Conservation (phyloP, 371 early-diverging fungal species). For the Circinella minor region DNA sequence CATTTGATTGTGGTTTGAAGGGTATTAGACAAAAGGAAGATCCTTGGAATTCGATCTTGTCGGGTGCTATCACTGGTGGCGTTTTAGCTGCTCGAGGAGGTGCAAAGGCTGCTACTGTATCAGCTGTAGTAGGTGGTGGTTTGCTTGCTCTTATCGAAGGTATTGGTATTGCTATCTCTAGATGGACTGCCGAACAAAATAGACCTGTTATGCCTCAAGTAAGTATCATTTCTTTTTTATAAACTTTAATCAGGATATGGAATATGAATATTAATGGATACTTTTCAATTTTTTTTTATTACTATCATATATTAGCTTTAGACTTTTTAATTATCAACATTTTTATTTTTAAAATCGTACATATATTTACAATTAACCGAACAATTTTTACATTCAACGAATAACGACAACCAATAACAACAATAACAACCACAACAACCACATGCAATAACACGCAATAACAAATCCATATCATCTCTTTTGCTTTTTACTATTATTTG, state of each 20-base stretch:
- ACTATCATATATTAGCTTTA: not conserved
- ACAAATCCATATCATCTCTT: not conserved
- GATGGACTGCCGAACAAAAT: conserved; percentile 61
- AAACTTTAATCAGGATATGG: no score
- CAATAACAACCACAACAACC: not conserved
- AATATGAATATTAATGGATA: no score
- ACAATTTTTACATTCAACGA: not conserved
- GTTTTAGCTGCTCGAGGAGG: conserved; percentile 93
- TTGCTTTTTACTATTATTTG: not conserved
- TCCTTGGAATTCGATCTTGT: conserved; percentile 92
- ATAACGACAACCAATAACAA: not conserved
- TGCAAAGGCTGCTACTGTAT: conserved; percentile 79
- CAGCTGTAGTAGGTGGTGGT: conserved; percentile 91
- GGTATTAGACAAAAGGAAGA: conserved; percentile 95
- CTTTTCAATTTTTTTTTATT: no score
- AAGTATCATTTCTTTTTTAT: conserved; percentile 11
- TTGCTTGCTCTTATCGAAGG: conserved; percentile 96
- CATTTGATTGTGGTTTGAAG: conserved; percentile 94
- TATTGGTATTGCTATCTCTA: conserved; percentile 78
- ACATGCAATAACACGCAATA: not conserved
- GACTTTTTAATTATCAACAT: not conserved
- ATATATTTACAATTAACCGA: not conserved
- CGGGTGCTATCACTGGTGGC: conserved; percentile 95
- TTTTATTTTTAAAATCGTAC: not conserved
- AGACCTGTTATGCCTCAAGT: conserved; percentile 67